A percentile compares a stretch with the other conserved stretches of the same genome.
phyloP scores from a whole-genome alignment of 2,329 filamentous ascomycete genomes.

The Clarireedia paspali region DNA sequence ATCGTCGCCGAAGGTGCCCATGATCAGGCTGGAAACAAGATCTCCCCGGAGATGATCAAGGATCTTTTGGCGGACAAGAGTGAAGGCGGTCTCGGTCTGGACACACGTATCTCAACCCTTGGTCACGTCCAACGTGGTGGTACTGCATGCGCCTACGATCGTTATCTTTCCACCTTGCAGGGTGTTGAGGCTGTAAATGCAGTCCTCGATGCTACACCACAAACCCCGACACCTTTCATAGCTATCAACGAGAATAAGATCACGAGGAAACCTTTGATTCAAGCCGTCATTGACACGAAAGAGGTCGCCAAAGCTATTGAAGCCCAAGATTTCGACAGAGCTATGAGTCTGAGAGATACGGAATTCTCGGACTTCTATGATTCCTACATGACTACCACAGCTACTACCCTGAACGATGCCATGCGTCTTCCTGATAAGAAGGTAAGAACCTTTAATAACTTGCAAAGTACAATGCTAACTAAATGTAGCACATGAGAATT shows the following conservation, averaged over 20 bases:
- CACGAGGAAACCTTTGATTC: slow-evolving; percentile 77
- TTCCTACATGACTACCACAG: slow-evolving; percentile 86
- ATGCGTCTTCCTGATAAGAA: slow-evolving; percentile 62
- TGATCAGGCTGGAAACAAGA: slow-evolving; percentile 76
- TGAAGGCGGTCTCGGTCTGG: slow-evolving; percentile 67
- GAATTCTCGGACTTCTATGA: slow-evolving; percentile 91
- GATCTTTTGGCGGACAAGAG: slow-evolving; percentile 73
- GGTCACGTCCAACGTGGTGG: slow-evolving; percentile 97
- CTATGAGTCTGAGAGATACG: slow-evolving; percentile 82
- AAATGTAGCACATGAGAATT: slow-evolving; percentile 69
- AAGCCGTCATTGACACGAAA: slow-evolving; percentile 82
- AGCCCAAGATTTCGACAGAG: slow-evolving; percentile 75
- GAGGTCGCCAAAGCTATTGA: slow-evolving; percentile 76
- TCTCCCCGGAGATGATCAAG: slow-evolving; percentile 74
- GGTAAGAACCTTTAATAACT: slow-evolving; percentile 37
- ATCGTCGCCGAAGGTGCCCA: slow-evolving; percentile 95
- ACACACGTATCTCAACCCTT: slow-evolving; percentile 89
- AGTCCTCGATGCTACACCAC: slow-evolving; percentile 79
- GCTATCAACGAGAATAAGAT: slow-evolving; percentile 98
- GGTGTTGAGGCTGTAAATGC: slow-evolving; percentile 91
- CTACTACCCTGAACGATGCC: slow-evolving; percentile 62
- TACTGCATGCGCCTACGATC: slow-evolving; percentile 85
- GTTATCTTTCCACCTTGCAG: slow-evolving; percentile 86
- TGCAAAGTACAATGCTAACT: slow-evolving; percentile 24
- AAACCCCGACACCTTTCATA: slow-evolving; percentile 89